phyloP scores from a whole-genome alignment of 345 rosid genomes.

The Salix exigua region DNA sequence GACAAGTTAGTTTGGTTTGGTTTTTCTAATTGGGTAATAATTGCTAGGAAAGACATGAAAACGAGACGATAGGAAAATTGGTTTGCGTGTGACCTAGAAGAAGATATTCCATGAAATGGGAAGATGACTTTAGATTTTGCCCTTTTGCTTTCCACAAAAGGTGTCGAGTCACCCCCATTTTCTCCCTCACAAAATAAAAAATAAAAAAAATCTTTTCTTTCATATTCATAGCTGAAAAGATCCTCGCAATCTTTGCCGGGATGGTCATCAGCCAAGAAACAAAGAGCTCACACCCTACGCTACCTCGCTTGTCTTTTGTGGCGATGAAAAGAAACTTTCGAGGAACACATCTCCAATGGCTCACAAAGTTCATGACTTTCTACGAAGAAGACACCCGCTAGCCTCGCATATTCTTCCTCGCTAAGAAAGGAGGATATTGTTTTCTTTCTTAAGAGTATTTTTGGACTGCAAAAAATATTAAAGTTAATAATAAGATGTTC shows the following conservation, averaged over 20 bases:
- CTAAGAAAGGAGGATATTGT: not conserved
- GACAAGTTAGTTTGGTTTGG: slow-evolving; percentile 1
- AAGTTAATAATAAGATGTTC: too few relatives aligned
- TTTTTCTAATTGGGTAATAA: slow-evolving; percentile 1
- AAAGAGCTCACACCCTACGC: not conserved
- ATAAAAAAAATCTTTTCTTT: slow-evolving; percentile 1
- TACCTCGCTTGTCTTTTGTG: not conserved
- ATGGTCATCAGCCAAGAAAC: not conserved
- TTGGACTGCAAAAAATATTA: too few relatives aligned
- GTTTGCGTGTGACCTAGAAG: not conserved
- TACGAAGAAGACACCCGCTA: not conserved
- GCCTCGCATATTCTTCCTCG: not conserved
- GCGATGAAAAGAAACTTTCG: not conserved
- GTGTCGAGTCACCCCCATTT: not conserved
- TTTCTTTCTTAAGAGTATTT: not conserved
- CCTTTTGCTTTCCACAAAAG: slow-evolving; percentile 15
- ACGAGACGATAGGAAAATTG: not conserved
- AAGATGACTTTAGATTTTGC: slow-evolving; percentile 5
- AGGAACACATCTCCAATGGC: not conserved
- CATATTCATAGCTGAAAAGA: not conserved
- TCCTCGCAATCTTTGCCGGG: not conserved
- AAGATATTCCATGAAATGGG: not conserved
- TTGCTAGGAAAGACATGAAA: slow-evolving; percentile 15
- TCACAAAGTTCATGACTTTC: not conserved
- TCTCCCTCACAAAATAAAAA: not conserved